Percentiles rank a stretch among this genome's conserved stretches.
Conservation (phyloP, 2,329 filamentous ascomycete genomes). For the Botrytis porri region DNA sequence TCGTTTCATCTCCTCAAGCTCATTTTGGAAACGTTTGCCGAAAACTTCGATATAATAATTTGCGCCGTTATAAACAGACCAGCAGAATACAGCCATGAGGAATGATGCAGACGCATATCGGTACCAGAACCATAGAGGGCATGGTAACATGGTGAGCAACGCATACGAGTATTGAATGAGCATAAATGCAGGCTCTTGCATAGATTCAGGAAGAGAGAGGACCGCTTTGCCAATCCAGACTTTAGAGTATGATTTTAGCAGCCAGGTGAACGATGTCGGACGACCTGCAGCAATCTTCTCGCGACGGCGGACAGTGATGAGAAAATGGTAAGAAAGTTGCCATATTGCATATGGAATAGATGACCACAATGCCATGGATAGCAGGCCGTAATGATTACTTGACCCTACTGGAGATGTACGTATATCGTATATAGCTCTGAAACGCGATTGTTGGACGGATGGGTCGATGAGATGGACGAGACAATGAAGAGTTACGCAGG, state of each 20-base stretch:
- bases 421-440: conserved; percentile 83
- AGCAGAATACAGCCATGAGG: conserved; percentile 78
- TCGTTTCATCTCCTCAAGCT: conserved; percentile 81
- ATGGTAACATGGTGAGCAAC: conserved; percentile 88
- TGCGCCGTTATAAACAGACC: conserved; percentile 95
- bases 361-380: conserved; percentile 91
- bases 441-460: conserved; percentile 63
- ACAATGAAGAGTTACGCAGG: conserved; percentile 88
- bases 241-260: conserved; percentile 85
- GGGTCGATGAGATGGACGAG: conserved; percentile 77
- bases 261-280: conserved; percentile 96
- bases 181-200: conserved; percentile 95
- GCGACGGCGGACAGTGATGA: conserved; percentile 91
- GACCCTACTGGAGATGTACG: conserved; percentile 66
- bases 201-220: conserved; percentile 65
- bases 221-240: conserved; percentile 86
- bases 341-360: conserved; percentile 89
- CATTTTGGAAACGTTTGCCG: conserved; percentile 93
- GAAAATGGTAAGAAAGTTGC: conserved; percentile 90
- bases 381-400: conserved; percentile 73
- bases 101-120: conserved; percentile 75
- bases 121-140: conserved; percentile 91
- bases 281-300: conserved; percentile 95
- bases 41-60: conserved; percentile 99
- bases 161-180: conserved; percentile 91